Evolutionary conservation across 2,329 filamentous ascomycete genomes (phyloP).

Genomic region (Fulvia fulva): DNA sequence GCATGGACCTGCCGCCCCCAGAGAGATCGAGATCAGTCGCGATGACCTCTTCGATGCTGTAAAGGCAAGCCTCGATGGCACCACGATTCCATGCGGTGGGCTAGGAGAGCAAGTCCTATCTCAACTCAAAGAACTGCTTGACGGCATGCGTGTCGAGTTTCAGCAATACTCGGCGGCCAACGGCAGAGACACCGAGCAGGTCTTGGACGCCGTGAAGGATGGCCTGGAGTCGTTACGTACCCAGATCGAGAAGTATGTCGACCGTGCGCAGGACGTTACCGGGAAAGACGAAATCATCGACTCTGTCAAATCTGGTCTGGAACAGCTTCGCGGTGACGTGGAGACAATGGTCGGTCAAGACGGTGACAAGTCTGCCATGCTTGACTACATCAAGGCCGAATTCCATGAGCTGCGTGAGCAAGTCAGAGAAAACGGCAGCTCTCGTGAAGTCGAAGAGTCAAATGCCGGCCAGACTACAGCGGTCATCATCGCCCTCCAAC

Average conservation of each 20-base stretch:
- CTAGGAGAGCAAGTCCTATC: conserved; percentile 58
- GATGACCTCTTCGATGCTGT: conserved; percentile 58
- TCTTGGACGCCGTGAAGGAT: conserved; percentile 82
- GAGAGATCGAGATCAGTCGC: conserved; percentile 45
- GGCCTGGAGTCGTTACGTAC: conserved; percentile 74
- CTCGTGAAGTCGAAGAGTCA: conserved; percentile 23
- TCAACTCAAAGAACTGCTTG: conserved; percentile 56
- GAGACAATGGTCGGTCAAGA: conserved; percentile 49
- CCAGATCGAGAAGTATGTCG: conserved; percentile 78
- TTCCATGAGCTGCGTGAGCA: conserved; percentile 60
- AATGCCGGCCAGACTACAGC: conserved; percentile 26
- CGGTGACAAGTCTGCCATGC: conserved; percentile 43
- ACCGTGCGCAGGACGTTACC: conserved; percentile 63
- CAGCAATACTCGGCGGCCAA: conserved; percentile 77
- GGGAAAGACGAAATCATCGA: conserved; percentile 77
- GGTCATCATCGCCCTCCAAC: conserved; percentile 31
- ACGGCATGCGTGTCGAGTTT: conserved; percentile 61
- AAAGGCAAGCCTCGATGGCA: conserved; percentile 53
- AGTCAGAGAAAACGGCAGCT: conserved; percentile 41
- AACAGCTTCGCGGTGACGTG: conserved; percentile 59
- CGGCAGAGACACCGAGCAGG: conserved; percentile 79
- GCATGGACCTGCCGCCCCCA: conserved; percentile 37
- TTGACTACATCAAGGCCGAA: conserved; percentile 51
- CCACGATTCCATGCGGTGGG: conserved; percentile 48
- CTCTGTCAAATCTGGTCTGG: conserved; percentile 60